phyloP scores from a whole-genome alignment of 768 basidiomycete genomes.

The Mrakia frigida region DNA sequence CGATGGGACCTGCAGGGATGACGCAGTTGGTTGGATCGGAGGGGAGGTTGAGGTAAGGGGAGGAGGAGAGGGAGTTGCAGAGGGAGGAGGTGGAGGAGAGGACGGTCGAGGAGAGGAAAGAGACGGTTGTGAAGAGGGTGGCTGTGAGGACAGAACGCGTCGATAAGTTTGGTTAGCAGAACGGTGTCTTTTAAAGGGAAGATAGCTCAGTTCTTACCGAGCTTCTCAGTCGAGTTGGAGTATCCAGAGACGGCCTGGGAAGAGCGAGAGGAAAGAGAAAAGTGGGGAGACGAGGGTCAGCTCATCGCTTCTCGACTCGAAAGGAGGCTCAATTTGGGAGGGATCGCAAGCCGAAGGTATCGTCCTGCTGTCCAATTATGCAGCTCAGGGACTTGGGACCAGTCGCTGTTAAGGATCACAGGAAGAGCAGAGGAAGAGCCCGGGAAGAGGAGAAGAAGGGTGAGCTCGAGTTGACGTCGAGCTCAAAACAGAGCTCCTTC shows the following conservation, averaged over 20 bases:
- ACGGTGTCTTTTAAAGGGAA: background rate
- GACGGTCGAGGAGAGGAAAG: slow-evolving; percentile 66
- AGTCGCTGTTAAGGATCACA: no score
- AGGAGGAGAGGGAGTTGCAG: slow-evolving; percentile 75
- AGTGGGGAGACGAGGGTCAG: background rate
- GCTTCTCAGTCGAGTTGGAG: slow-evolving; percentile 57
- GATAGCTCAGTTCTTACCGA: slow-evolving; percentile 52
- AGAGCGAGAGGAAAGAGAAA: background rate
- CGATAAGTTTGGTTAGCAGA: background rate
- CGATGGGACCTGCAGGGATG: slow-evolving; percentile 69
- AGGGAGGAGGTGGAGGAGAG: slow-evolving; percentile 67
- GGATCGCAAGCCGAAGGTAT: background rate
- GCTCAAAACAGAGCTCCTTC: no score
- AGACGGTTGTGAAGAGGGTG: slow-evolving; percentile 29
- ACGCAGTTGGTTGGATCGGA: slow-evolving; percentile 61
- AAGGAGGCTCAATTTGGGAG: background rate
- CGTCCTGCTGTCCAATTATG: no score
- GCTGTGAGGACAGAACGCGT: slow-evolving; percentile 2
- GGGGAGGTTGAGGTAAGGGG: slow-evolving; percentile 45
- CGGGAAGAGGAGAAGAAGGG: no score
- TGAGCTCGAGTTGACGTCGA: no score
- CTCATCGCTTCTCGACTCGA: no score
- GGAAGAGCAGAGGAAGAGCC: no score
- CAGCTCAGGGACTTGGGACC: no score
- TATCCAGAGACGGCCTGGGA: slow-evolving; percentile 45